Percentiles rank a stretch among this genome's conserved stretches.
phyloP scores from a whole-genome alignment of 2,329 filamentous ascomycete genomes.

The Colletotrichum sp. region DNA sequence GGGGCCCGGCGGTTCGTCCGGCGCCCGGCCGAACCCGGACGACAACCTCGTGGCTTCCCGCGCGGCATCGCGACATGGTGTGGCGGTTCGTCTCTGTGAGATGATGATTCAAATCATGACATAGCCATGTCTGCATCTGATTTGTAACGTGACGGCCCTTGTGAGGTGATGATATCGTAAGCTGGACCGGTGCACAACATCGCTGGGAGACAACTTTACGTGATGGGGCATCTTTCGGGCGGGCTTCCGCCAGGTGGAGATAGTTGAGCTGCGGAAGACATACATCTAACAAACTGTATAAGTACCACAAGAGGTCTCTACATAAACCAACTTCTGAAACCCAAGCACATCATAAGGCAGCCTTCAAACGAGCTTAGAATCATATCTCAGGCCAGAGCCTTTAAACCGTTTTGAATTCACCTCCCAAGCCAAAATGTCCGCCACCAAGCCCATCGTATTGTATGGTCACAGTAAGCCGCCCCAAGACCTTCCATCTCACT shows the following conservation, averaged over 20 bases:
- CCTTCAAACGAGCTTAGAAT: too few species aligned
- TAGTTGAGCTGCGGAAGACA: background rate
- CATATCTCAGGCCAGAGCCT: background rate
- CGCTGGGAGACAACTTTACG: background rate
- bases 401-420: background rate
- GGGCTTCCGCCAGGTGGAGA: background rate
- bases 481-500: background rate
- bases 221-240: background rate
- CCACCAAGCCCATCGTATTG: background rate
- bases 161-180: background rate
- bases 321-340: background rate
- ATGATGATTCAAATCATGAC: background rate
- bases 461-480: background rate
- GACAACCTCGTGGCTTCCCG: background rate
- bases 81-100: background rate
- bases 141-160: background rate
- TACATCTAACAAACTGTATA: background rate
- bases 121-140: background rate
- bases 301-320: background rate
- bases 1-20: conserved; percentile 1
- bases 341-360: background rate
- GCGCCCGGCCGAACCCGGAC: background rate
- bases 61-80: background rate
- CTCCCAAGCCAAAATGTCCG: background rate
- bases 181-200: background rate